These are phyloP conservation scores for Avena insularis DNA, from an alignment of 176 grass and related monocot genomes.

Conservation along the genomic window DNA sequence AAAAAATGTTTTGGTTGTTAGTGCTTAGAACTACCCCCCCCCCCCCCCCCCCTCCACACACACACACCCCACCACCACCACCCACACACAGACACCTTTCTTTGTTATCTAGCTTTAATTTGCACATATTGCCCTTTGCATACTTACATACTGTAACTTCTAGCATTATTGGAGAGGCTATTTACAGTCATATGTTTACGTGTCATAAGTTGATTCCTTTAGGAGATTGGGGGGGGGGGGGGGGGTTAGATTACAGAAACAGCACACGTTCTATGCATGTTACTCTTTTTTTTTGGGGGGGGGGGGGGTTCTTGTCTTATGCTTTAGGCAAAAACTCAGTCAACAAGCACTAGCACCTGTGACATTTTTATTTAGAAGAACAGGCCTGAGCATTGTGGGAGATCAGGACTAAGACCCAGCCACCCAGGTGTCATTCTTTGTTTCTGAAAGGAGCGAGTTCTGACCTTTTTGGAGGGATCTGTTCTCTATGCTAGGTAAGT, in stretches of 20 bases:
- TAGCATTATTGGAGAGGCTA: neutral
- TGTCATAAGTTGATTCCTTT: neutral
- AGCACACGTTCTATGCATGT: neutral
- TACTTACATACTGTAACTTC: neutral
- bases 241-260: too few relatives aligned
- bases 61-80: too few relatives aligned
- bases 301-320: neutral
- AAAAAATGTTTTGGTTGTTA: neutral
- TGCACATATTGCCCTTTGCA: neutral
- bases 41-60: too few relatives aligned
- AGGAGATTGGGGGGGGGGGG: neutral
- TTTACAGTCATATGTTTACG: neutral
- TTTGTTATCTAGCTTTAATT: constrained; percentile 3
- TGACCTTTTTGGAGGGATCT: constrained; percentile 1
- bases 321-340: neutral
- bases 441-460: neutral
- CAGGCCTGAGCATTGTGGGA: neutral
- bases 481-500: neutral
- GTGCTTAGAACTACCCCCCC: neutral
- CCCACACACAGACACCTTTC: neutral
- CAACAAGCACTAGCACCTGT: neutral
- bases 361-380: constrained; percentile 3
- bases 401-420: neutral
- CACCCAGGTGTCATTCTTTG: constrained; percentile 7
- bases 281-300: neutral